Base-by-base conservation (phyloP, 2,329 filamentous ascomycete genomes). In the Verticillium dahliae region DNA sequence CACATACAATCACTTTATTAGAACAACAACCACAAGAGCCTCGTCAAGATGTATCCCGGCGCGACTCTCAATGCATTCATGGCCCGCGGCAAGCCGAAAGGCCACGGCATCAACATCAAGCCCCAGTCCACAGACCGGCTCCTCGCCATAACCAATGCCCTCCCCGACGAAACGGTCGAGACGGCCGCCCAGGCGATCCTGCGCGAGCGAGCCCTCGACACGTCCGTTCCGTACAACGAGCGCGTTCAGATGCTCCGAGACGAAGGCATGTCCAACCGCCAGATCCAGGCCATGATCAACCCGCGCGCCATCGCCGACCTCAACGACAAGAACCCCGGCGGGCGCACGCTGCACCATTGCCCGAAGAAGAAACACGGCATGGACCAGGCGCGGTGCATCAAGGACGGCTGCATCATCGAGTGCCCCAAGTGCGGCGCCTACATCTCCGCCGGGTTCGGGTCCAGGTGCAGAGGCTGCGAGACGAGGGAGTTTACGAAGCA, bases 341-440 rank as follows among this genome's bases (percentile, higher is more conserved):
- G 62, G 27, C 14, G 11, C 3, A 18, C 5, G 6, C 18, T 33
- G 4, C 61, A 63, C 18, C 63, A 64, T 56, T 63, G 62, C 27
- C 39, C 50, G 3, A 18, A 22, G 9, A 34, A 41, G 13, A 33
- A 1, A 2, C 61, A 60, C 27, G 18, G n/a, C 1, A 18, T 45
- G 39, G 45, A 22, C 56, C 54, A 57, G 56, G 14, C 11, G 27
- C 14, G 7, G 15, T 64, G 63, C 39, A 6, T 41, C 6, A 33
- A 55, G 1, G 54, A 22, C 2, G 57, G 61, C 1, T 63, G 62
- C 57, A 14, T 56, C 22, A 6, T 13, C 1, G 5, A 22, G 4
- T 64, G 63, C 34, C 2, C 31, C 14, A 6, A 6, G 2, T 64
- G 63, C 57, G 55, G 39, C 11, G 14, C 2, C 2, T 11, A 9